Conservation (phyloP, 2,329 filamentous ascomycete species). For the Neofusicoccum ribis region DNA sequence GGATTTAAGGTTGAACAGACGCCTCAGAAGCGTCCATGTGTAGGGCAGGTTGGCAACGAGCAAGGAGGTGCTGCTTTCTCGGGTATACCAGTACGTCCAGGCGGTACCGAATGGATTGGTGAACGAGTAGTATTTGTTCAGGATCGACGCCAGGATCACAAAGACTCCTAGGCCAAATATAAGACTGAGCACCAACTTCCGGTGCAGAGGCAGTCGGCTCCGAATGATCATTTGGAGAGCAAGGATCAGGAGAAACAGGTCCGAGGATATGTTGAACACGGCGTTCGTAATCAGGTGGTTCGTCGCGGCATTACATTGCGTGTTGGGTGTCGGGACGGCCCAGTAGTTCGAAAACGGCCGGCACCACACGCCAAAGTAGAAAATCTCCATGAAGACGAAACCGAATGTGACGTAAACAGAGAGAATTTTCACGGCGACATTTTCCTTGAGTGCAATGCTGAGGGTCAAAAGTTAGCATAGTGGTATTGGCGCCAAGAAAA, state of each 20-base stretch:
- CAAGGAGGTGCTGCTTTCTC: conserved; percentile 57
- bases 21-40: conserved; percentile 53
- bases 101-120: conserved; percentile 42
- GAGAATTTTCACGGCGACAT: conserved; percentile 36
- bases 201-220: conserved; percentile 33
- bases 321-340: conserved; percentile 29
- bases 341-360: conserved; percentile 41
- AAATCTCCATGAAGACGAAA: conserved; percentile 41
- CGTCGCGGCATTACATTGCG: conserved; percentile 46
- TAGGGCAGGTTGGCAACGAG: conserved; percentile 55
- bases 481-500: not conserved
- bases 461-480: not conserved
- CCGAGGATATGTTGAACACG: conserved; percentile 45
- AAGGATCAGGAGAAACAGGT: conserved; percentile 37
- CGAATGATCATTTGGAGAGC: conserved; percentile 43
- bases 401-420: conserved; percentile 35
- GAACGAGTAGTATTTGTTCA: conserved; percentile 52
- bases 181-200: conserved; percentile 52
- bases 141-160: conserved; percentile 47
- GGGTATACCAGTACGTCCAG: conserved; percentile 53
- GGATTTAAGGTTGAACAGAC: conserved; percentile 45
- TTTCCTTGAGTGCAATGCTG: conserved; percentile 32
- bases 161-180: conserved; percentile 52
- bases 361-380: conserved; percentile 44
- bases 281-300: conserved; percentile 50